Base-by-base conservation (phyloP, 2,329 filamentous ascomycete species). In the Microcyclospora tardicrescens region DNA sequence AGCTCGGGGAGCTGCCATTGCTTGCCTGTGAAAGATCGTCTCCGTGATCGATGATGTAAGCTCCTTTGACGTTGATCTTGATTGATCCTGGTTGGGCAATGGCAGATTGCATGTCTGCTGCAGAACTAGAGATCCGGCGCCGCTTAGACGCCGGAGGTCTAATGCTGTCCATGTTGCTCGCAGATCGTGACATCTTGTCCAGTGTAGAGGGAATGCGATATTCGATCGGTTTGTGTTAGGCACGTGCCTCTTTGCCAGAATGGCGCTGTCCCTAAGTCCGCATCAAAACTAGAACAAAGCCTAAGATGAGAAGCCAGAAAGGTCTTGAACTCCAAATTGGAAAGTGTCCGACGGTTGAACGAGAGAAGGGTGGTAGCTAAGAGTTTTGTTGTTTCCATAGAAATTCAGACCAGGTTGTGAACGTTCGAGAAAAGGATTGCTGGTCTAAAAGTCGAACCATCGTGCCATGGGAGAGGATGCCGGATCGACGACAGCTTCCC, bases 11-110 rank as follows among this genome's bases (percentile, higher is more conserved):
- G 32, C 43, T 43, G 14, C 37, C 43, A 30, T 38, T 49, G 37
- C 46, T 50, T 32, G 5, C 12, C 2, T 56, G 53, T 6, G 54
- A 53, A 12, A 37, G 36, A 27, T 57, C 54, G 10, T 65, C 61
- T 29, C 84, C 81, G 45, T 89, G 80, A 57, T 95, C 85, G 53
- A 94, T 86, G 49, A 98, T 96, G 57, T 94, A 95, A 30, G 91
- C 91, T 55, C 89, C 91, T 60, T 86, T 79, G 48, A 96, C 89
- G 59, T 98, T 96, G 67, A 98, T 96, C 64, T 84, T 81, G 55
- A 95, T 86, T 11, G 82, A 66, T 16, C 75, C 75, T 2, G 75
- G 75, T 42, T 74, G 72, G 43, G 66, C 62, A 45, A 78, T 77
- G 33, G 72, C 67, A 31, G 66, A 62, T 38, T 67, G 59, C 46